Conservation (phyloP, 192 early-diverging fungal species). For the Rhizoclosmatium globosum region DNA sequence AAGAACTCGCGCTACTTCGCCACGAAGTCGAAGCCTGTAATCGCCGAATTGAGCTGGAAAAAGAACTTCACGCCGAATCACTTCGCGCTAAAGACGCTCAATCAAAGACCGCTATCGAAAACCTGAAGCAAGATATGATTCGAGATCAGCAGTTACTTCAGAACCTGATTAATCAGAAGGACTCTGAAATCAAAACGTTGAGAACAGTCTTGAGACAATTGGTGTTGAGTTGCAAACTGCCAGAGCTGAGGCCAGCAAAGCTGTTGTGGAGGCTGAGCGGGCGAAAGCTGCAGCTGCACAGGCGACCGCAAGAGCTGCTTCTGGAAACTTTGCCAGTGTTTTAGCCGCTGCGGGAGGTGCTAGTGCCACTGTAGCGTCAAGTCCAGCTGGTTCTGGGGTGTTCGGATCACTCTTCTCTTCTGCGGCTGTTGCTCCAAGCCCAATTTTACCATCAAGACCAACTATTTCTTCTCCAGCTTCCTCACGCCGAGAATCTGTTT, state of each 20-base stretch:
- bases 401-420: not conserved
- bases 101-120: not conserved
- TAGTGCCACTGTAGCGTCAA: not conserved
- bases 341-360: slow-evolving; percentile 14
- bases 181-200: slow-evolving; percentile 8
- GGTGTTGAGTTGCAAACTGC: not conserved
- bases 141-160: slow-evolving; percentile 1
- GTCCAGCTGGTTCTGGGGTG: not conserved
- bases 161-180: not conserved
- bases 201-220: not conserved
- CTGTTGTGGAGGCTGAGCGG: slow-evolving; percentile 27
- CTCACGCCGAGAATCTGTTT: slow-evolving; percentile 13
- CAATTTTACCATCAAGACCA: not conserved
- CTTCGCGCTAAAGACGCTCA: not conserved
- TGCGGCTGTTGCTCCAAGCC: not conserved
- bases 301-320: slow-evolving; percentile 24
- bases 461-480: slow-evolving; percentile 9
- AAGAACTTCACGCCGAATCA: slow-evolving; percentile 30
- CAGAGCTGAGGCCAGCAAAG: not conserved
- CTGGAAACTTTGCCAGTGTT: slow-evolving; percentile 19
- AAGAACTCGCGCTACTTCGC: slow-evolving; percentile 30
- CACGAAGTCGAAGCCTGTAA: slow-evolving; percentile 27
- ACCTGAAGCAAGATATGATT: not conserved
- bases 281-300: slow-evolving; percentile 32
- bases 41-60: slow-evolving; percentile 29